Evolutionary conservation across 164 flowering plant genomes (phyloP), one percentile per base, ranked within the genome.

Genomic region (Saururus chinensis): DNA sequence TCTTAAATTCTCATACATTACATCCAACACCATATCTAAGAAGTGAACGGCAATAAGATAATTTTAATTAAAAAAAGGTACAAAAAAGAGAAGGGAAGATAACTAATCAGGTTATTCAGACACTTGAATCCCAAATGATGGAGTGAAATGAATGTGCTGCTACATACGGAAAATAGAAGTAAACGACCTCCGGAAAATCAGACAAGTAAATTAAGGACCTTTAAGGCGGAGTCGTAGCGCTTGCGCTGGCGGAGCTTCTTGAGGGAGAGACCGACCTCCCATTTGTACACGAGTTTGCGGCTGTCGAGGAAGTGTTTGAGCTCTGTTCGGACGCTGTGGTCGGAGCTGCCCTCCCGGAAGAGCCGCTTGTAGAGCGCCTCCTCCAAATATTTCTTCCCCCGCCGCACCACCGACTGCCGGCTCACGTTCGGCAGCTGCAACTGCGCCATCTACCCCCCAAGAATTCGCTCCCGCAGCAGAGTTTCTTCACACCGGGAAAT

Each of bases 201-300:
- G 57, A 41, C 54, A 52, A 3, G 17, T 1, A 30, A 24, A 0
- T 35, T 19, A 25, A 12, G 13, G 13, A 60, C 62, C 62, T 60
- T 60, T 14, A 60, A 14, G 22, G 62, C 62, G 22, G 62, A 4
- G 49, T 21, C 41, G 42, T 40, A 60, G 41, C 26, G 22, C 51
- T 60, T 60, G 62, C 62, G 62, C 22, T 42, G 23, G 13, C 62
- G 51, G 14, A 60, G 62, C 30, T 60, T 60, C 22, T 40, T 40
- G 23, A 60, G 24, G 51, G 62, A 60, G 25, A 60, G 22, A 19
- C 62, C 62, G 21, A 60, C 62, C 23, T 60, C 62, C 52, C 62
- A 60, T 60, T 60, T 60, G 51, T 60, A 42, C 19, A 40, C 62
- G 20, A 21, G 41, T 22, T 60, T 60, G 62, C 16, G 52, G 20